Percentiles rank a stretch among this genome's conserved stretches.
These are phyloP conservation scores for Podospora bellae-mahoneyi DNA, from an alignment of 495 filamentous ascomycete genomes.

Conservation along the genomic window DNA sequence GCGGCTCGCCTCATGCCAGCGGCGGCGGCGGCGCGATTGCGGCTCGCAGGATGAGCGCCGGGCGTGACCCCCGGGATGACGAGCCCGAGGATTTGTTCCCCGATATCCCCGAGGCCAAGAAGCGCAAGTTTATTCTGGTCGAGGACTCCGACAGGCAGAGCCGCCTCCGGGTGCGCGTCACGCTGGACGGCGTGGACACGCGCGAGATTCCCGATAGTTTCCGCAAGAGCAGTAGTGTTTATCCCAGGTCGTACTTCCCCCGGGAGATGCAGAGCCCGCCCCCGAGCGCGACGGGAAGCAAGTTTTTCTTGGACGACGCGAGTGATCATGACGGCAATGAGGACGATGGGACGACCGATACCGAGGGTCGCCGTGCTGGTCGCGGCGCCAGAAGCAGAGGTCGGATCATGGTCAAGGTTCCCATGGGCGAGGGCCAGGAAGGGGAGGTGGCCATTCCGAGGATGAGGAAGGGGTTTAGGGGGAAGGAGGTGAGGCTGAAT, in stretches of 20 bases:
- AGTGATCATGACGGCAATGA: slow-evolving; percentile 36
- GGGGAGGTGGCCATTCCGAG: slow-evolving; percentile 68
- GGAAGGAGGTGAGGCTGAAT: slow-evolving; percentile 81
- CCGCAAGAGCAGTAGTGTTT: slow-evolving; percentile 81
- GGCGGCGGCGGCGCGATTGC: slow-evolving; percentile 31
- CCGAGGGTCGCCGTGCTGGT: slow-evolving; percentile 40
- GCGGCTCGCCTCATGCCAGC: slow-evolving; percentile 45
- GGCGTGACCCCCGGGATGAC: slow-evolving; percentile 37
- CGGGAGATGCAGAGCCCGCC: slow-evolving; percentile 81
- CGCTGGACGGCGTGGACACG: slow-evolving; percentile 82
- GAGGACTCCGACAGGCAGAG: slow-evolving; percentile 76
- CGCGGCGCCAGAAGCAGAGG: slow-evolving; percentile 28
- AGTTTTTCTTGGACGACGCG: slow-evolving; percentile 62
- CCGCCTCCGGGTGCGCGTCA: slow-evolving; percentile 81
- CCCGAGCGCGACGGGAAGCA: slow-evolving; percentile 57
- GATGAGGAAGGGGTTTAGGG: slow-evolving; percentile 60
- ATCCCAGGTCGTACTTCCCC: slow-evolving; percentile 83
- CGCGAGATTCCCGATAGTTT: slow-evolving; percentile 93
- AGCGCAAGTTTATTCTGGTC: slow-evolving; percentile 92
- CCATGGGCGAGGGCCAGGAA: slow-evolving; percentile 64
- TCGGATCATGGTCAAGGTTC: slow-evolving; percentile 51
- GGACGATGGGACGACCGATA: slow-evolving; percentile 56
- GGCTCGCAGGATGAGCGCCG: slow-evolving; percentile 21
- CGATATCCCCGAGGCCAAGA: slow-evolving; percentile 79
- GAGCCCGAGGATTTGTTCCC: slow-evolving; percentile 71